phyloP scores from a whole-genome alignment of 306 rosid genomes.

The Inga oerstediana region DNA sequence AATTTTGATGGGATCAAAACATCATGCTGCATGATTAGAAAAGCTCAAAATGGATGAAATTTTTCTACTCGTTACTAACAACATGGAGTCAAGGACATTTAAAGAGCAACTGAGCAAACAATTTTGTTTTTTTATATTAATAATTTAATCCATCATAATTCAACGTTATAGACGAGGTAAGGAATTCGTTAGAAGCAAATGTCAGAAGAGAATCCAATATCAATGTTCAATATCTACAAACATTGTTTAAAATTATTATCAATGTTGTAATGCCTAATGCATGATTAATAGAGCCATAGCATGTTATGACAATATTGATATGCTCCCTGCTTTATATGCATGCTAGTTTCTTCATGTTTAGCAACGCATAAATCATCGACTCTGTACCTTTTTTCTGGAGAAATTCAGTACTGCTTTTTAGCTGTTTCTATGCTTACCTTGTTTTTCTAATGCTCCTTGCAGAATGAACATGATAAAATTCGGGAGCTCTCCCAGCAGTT shows the following conservation, averaged over 20 bases:
- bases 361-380: not conserved
- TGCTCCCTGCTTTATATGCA: not conserved
- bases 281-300: not conserved
- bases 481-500: slow-evolving; percentile 89
- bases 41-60: not conserved
- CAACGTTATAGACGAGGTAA: not conserved
- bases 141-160: not conserved
- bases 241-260: not conserved
- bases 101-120: not conserved
- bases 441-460: slow-evolving; percentile 28
- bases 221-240: not conserved
- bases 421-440: slow-evolving; percentile 19
- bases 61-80: not conserved
- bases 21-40: not conserved
- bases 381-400: not conserved
- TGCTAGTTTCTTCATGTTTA: not conserved
- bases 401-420: slow-evolving; percentile 10
- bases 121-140: not conserved
- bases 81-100: not conserved
- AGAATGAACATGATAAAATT: slow-evolving; percentile 89
- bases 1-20: not conserved
- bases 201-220: not conserved
- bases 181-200: not conserved
- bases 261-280: not conserved
- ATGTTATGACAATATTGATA: not conserved